Conservation (phyloP, 2,329 filamentous ascomycete genomes). For the Penicillium sp. region DNA sequence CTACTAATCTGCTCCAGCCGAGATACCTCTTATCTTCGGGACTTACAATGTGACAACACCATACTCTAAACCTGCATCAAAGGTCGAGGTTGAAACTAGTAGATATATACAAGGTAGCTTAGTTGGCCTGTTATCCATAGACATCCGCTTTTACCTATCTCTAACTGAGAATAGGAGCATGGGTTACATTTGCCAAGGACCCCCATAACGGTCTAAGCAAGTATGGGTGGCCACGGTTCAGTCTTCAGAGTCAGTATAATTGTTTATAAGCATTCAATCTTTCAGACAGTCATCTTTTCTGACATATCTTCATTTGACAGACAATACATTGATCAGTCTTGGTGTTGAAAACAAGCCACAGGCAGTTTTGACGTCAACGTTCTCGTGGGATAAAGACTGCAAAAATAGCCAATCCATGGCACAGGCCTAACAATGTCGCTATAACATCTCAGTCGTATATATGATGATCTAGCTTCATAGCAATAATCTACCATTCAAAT, state of each 20-base stretch:
- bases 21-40: conserved; percentile 18
- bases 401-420: background rate
- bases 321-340: background rate
- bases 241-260: background rate
- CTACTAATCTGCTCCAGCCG: conserved; percentile 6
- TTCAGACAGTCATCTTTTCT: background rate
- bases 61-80: background rate
- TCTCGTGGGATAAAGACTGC: background rate
- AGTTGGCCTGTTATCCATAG: no score
- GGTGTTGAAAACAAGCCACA: background rate
- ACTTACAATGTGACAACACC: conserved; percentile 9
- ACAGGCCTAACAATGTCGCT: no score
- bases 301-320: background rate
- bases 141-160: no score
- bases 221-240: conserved; percentile 4
- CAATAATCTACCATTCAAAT: no score
- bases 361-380: background rate
- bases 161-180: background rate
- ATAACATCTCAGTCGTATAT: no score
- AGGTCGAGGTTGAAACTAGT: conserved; percentile 10
- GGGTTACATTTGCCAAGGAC: conserved; percentile 15
- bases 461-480: no score
- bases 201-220: conserved; percentile 2
- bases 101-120: conserved; percentile 16
- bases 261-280: background rate